These are phyloP conservation scores for Eimeria tenella DNA, from an alignment of 169 alveolate species.

Conservation along the genomic window DNA sequence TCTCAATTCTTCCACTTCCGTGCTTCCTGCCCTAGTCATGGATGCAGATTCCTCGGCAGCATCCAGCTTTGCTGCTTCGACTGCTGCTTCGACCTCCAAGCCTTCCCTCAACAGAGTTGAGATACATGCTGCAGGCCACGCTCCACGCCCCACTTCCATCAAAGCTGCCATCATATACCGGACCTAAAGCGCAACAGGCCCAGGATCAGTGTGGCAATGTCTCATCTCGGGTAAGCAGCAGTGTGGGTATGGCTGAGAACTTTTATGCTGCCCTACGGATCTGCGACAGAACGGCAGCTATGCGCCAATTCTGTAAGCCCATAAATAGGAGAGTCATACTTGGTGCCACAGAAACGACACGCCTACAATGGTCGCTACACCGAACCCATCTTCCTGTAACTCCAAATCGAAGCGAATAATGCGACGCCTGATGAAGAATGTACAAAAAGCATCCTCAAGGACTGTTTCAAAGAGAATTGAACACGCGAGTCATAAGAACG, in stretches of 20 bases:
- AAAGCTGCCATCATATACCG: conserved; percentile 73
- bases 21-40: background rate
- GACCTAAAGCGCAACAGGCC: conserved; percentile 5
- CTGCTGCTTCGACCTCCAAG: background rate
- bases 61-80: background rate
- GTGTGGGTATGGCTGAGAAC: too few relatives aligned
- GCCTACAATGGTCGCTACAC: conserved; percentile 74
- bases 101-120: conserved; percentile 28
- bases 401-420: conserved; percentile 43
- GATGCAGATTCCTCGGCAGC: background rate
- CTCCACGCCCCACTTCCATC: conserved; percentile 59
- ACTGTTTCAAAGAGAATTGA: too few relatives aligned
- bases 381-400: background rate
- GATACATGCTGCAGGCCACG: background rate
- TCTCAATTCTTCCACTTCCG: background rate
- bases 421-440: conserved; percentile 44
- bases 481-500: too few relatives aligned
- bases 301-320: too few relatives aligned
- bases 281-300: too few relatives aligned
- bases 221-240: background rate
- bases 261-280: too few relatives aligned
- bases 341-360: conserved; percentile 79
- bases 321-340: background rate
- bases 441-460: background rate
- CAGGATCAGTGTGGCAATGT: background rate